phyloP scores from a whole-genome alignment of 2,329 filamentous ascomycete genomes.

The Bipolaris bicolor region DNA sequence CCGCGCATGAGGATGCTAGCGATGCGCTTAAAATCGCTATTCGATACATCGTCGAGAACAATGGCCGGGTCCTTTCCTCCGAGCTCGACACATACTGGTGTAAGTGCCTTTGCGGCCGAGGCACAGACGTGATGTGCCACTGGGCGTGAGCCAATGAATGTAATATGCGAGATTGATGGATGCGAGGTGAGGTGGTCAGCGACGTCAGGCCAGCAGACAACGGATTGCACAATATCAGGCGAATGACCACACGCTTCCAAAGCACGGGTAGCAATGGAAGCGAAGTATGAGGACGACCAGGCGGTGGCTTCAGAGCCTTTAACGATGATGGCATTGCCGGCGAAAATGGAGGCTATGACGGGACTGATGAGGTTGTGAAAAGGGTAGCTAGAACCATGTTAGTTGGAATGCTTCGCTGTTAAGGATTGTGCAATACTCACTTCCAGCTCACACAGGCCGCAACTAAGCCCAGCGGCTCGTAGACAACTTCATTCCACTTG shows the following conservation, averaged over 20 bases:
- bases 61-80: constrained; percentile 95
- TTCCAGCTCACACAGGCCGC: constrained; percentile 96
- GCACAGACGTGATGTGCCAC: constrained; percentile 88
- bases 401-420: constrained; percentile 6
- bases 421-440: constrained; percentile 57
- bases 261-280: constrained; percentile 77
- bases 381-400: constrained; percentile 47
- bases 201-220: constrained; percentile 86
- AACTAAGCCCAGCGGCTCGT: constrained; percentile 92
- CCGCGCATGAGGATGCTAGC: constrained; percentile 86
- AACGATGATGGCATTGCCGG: constrained; percentile 89
- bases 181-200: constrained; percentile 86
- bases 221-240: constrained; percentile 78
- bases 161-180: constrained; percentile 82
- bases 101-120: constrained; percentile 84
- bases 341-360: constrained; percentile 86
- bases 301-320: constrained; percentile 96
- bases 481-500: constrained; percentile 87
- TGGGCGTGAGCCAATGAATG: constrained; percentile 89
- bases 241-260: constrained; percentile 83
- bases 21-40: constrained; percentile 71
- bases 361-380: constrained; percentile 96
- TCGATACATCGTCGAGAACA: constrained; percentile 77
- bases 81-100: constrained; percentile 85
- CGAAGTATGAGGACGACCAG: constrained; percentile 87